Conservation (phyloP, 1,139 yeast genomes). For the Taiozyma sp. region DNA sequence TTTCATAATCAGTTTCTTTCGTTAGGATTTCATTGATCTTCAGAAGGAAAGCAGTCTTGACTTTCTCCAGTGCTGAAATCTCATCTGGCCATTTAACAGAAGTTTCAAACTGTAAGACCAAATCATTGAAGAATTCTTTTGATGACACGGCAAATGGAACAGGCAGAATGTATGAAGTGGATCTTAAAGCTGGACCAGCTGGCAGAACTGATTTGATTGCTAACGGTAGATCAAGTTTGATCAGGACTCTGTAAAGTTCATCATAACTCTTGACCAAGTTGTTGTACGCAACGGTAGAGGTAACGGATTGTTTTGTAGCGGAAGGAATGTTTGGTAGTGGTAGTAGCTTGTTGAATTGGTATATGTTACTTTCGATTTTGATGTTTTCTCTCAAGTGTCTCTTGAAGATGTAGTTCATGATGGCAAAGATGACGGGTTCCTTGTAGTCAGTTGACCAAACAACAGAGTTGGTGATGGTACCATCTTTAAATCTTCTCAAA, state of each 20-base stretch:
- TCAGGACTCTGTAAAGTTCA: conserved; percentile 47
- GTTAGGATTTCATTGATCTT: conserved; percentile 60
- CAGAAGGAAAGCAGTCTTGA: conserved; percentile 84
- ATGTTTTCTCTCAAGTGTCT: conserved; percentile 54
- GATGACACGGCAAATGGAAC: conserved; percentile 76
- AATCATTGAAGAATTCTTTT: conserved; percentile 79
- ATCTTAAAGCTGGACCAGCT: conserved; percentile 66
- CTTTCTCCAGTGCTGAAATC: conserved; percentile 73
- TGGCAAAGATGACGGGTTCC: conserved; percentile 64
- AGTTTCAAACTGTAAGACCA: conserved; percentile 81
- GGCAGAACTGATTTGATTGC: conserved; percentile 69
- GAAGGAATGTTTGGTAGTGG: conserved; percentile 62
- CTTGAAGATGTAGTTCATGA: conserved; percentile 58
- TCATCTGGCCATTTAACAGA: conserved; percentile 98
- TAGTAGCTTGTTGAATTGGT: conserved; percentile 44
- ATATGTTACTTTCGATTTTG: conserved; percentile 36
- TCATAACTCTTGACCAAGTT: conserved; percentile 63
- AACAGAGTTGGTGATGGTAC: conserved; percentile 83
- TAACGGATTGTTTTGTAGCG: conserved; percentile 47
- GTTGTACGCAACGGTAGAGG: conserved; percentile 50
- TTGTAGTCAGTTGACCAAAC: conserved; percentile 67
- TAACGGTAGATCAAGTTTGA: conserved; percentile 58
- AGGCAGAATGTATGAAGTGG: conserved; percentile 72
- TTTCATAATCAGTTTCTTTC: conserved; percentile 47
- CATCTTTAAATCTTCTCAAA: conserved; percentile 86